These are phyloP conservation scores for Alternaria postmessia DNA, from an alignment of 2,329 filamentous ascomycete genomes.

Conservation along the genomic window DNA sequence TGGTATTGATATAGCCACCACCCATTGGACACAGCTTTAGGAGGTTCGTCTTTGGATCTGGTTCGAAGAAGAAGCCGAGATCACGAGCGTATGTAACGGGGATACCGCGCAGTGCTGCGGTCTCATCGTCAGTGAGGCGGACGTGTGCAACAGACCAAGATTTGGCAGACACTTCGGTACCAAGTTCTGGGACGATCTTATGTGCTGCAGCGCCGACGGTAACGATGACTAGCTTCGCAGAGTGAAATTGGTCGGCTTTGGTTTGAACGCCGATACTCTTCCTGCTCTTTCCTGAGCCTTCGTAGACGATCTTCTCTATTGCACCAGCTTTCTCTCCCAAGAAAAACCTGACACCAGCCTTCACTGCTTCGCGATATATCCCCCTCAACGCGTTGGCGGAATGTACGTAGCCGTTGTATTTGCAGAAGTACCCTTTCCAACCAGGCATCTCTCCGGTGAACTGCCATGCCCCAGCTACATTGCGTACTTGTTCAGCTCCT, in stretches of 20 bases:
- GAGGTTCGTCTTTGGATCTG: conserved; percentile 65
- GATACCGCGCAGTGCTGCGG: conserved; percentile 62
- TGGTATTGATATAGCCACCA: conserved; percentile 64
- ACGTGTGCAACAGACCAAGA: conserved; percentile 69
- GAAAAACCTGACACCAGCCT: conserved; percentile 55
- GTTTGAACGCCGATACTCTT: conserved; percentile 50
- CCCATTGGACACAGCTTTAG: conserved; percentile 69
- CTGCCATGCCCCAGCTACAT: conserved; percentile 55
- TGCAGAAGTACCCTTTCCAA: conserved; percentile 68
- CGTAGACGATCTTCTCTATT: conserved; percentile 53
- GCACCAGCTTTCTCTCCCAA: conserved; percentile 54
- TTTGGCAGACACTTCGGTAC: conserved; percentile 62
- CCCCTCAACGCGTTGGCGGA: conserved; percentile 61
- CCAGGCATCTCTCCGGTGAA: conserved; percentile 57
- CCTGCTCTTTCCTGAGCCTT: conserved; percentile 28
- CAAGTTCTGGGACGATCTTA: conserved; percentile 59
- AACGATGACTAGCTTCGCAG: conserved; percentile 57
- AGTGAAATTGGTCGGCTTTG: conserved; percentile 50
- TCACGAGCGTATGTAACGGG: conserved; percentile 69
- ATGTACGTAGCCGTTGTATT: conserved; percentile 65
- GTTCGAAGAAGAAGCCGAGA: conserved; percentile 72
- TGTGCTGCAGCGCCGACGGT: conserved; percentile 62
- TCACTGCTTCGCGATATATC: conserved; percentile 55
- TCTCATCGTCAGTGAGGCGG: conserved; percentile 64
- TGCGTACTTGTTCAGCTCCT: conserved; percentile 51